A percentile compares a stretch with the other conserved stretches of the same genome.
Conservation (phyloP, 2,329 filamentous ascomycete genomes). For the Alternaria gansuensis region DNA sequence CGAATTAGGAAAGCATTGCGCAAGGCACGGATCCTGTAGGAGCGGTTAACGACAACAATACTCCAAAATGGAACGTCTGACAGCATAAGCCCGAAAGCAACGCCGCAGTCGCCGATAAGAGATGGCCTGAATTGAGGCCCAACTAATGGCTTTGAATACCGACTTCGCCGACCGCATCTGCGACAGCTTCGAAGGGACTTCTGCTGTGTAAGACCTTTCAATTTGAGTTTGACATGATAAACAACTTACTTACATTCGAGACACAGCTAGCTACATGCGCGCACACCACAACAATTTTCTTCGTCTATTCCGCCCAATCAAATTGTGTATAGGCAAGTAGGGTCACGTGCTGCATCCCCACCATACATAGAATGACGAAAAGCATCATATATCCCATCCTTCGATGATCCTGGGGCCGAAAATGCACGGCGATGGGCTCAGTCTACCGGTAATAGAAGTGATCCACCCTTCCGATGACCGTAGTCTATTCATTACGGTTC, state of each 20-base stretch:
- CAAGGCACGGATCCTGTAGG: slow-evolving; percentile 15
- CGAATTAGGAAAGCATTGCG: slow-evolving; percentile 24
- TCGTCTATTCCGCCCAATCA: background rate
- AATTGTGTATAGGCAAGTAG: background rate
- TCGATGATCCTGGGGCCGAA: background rate
- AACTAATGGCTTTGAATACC: background rate
- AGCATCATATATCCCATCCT: background rate
- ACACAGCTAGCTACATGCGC: too few species aligned
- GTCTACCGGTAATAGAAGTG: background rate
- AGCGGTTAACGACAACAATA: slow-evolving; percentile 6
- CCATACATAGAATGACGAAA: background rate
- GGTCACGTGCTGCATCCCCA: slow-evolving; percentile 11
- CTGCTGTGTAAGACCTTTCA: background rate
- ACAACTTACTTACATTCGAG: background rate
- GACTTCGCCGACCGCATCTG: slow-evolving; percentile 1
- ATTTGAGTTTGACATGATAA: background rate
- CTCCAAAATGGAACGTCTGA: slow-evolving; percentile 8
- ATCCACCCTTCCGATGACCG: background rate
- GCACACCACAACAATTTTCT: background rate
- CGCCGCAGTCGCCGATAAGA: slow-evolving; percentile 5
- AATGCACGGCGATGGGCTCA: background rate
- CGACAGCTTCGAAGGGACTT: background rate
- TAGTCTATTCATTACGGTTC: slow-evolving; percentile 4
- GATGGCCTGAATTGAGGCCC: slow-evolving; percentile 1
- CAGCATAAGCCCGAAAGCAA: slow-evolving; percentile 7